These are phyloP conservation scores for Prunella vulgaris DNA, from an alignment of 257 asterid genomes.

Conservation along the genomic window DNA sequence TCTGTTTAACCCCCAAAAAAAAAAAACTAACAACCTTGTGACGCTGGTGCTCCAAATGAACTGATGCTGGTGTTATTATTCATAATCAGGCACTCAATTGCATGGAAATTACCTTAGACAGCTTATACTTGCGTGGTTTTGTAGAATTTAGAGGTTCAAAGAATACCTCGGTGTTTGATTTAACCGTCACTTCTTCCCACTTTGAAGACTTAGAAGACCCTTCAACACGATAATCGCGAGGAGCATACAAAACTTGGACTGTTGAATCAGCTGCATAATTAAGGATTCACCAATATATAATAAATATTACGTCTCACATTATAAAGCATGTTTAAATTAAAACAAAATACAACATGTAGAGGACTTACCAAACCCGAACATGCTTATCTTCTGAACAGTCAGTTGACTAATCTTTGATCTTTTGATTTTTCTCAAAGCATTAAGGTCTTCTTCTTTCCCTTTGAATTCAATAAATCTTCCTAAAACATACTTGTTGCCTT, in stretches of 20 bases:
- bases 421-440: conserved; percentile 53
- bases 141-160: conserved; percentile 64
- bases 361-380: conserved; percentile 82
- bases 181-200: conserved; percentile 66
- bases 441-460: conserved; percentile 81
- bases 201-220: conserved; percentile 52
- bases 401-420: conserved; percentile 82
- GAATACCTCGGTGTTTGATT: conserved; percentile 69
- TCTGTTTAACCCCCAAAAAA: too few relatives aligned
- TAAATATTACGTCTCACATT: conserved; percentile 1
- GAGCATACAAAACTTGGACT: conserved; percentile 58
- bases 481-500: conserved; percentile 59
- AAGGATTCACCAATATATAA: conserved; percentile 14
- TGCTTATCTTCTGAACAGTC: conserved; percentile 83
- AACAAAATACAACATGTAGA: not conserved
- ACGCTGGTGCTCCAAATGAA: not conserved
- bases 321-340: not conserved
- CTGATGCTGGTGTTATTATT: not conserved
- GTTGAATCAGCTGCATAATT: conserved; percentile 61
- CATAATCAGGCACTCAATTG: conserved; percentile 68
- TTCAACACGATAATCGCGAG: conserved; percentile 69
- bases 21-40: too few relatives aligned
- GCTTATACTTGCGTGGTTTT: conserved; percentile 65
- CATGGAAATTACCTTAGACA: conserved; percentile 68
- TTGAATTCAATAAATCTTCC: conserved; percentile 91